Evolutionary conservation across 2,329 filamentous ascomycete genomes (phyloP), one percentile per base, ranked within the genome.

Genomic region (Fonsecaea erecta): DNA sequence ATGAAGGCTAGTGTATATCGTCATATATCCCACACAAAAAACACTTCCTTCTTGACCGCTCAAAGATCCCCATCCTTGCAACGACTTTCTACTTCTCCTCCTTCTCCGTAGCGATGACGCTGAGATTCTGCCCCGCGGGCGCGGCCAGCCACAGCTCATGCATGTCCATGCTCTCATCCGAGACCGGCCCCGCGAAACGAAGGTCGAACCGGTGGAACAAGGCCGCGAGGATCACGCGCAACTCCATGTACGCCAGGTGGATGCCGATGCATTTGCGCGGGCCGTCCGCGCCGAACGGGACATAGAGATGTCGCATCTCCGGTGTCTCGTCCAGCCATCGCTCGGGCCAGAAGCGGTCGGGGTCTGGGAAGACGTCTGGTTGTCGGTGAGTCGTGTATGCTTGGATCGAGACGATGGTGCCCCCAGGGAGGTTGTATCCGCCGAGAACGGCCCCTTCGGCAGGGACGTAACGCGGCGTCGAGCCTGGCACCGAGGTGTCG

Each of bases 71-170:
- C 43, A 26, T 14, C 43, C 43, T 48, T 3, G 43, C 43, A 9
- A 26, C 9, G 9, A 28, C 37, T 24, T n/a, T 26, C 9, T 11
- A 28, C 37, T 24, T n/a, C 37, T 52, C 46, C 48, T 24, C 52
- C 59, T 55, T 62, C 52, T 62, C 60, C 26, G 26, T 55, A 14
- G 60, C 60, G n/a, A 62, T 24, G 43, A 62, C 26, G 18, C 35
- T 46, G 37, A 62, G 46, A 24, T 48, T 55, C 52, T 62, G 60
- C 26, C 35, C 60, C 60, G 32, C 52, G 0, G 60, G 60, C 16
- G 60, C 60, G 1, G 60, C 60, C 24, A 62, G 52, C 60, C 60
- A 62, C 35, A 62, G 35, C 60, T 62, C 60, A 51, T 62, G 60
- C 60, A 62, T 55, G n/a, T 62, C 60, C 60, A 62, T 62, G 21